Evolutionary conservation across 768 basidiomycete genomes (phyloP), one percentile per base, ranked within the genome.

Genomic region (Boletus pseudopeckii): DNA sequence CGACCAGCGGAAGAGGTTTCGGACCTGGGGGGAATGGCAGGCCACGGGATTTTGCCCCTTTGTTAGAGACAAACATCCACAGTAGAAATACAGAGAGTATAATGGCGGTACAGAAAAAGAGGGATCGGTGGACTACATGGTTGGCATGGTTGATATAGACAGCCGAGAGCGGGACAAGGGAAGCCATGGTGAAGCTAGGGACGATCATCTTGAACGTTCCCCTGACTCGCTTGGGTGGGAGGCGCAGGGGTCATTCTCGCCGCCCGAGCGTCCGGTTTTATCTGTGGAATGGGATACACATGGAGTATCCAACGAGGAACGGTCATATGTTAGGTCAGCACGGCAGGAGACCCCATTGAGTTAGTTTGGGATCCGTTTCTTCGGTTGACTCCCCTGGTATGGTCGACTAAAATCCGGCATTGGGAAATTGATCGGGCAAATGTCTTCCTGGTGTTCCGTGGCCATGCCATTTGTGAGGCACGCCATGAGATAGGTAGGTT

Each of bases 21-120:
- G 69, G 71, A 18, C 69, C 69, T n/a, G 71, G 69, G 11, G 69
- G 71, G 7, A 61, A 50, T n/a, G 58, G 58, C 17, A 62, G 15
- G 30, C 48, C 55, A 17, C 33, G 26, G 15, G 50, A n/a, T n/a
- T 40, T 58, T 36, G 54, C 4, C 40, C 33, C 45, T 34, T 30
- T 50, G 17, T 32, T 26, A 2, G 47, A 45, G 42, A 47, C 24
- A 38, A 62, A 36, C 15, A 40, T 36, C 50, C 47, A 62, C 1
- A 58, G 28, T 1, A 61, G 15, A 22, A 54, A 17, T 28, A 40
- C 14, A 39, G 18, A 39, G 2, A 56, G 28, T 18, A 56, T 24
- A 48, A 57, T 22, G 36, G 20, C 47, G 1, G 17, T 49, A 2
- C n/a, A 36, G 22, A 53, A 15, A 18, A 56, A 17, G 42, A 48